phyloP scores from a whole-genome alignment of 495 filamentous ascomycete species.

The Podospora pseudopauciseta region DNA sequence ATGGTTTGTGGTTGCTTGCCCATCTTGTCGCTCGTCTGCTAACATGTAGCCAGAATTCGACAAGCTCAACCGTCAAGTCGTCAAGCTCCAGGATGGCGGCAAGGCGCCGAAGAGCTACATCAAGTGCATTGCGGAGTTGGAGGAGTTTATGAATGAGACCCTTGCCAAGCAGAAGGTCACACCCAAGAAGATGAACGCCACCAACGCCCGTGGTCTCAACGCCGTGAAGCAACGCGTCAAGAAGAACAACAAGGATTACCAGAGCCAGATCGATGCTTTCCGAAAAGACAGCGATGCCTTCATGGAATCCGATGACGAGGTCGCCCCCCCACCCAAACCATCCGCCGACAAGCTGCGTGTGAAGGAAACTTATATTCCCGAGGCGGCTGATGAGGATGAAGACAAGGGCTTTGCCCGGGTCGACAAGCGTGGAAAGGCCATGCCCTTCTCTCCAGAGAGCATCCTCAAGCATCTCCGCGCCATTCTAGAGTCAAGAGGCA shows the following conservation, averaged over 20 bases:
- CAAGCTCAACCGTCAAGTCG: conserved; percentile 87
- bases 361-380: conserved; percentile 19
- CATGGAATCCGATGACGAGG: conserved; percentile 81
- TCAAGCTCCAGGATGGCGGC: conserved; percentile 70
- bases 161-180: conserved; percentile 92
- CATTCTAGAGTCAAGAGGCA: conserved; percentile 91
- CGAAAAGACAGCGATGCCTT: conserved; percentile 76
- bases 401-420: conserved; percentile 86
- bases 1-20: conserved; percentile 55
- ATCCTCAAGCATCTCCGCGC: conserved; percentile 93
- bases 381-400: conserved; percentile 52
- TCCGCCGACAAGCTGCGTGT: conserved; percentile 41
- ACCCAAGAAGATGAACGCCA: conserved; percentile 98
- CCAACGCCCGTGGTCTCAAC: conserved; percentile 88
- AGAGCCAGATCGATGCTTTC: conserved; percentile 81
- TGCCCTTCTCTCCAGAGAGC: conserved; percentile 92
- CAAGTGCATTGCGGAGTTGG: conserved; percentile 87
- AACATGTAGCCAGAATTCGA: conserved; percentile 71
- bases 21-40: conserved; percentile 20
- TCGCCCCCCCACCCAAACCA: conserved; percentile 49
- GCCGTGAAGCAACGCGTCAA: conserved; percentile 94
- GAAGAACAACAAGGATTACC: conserved; percentile 96
- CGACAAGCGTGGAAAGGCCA: conserved; percentile 76
- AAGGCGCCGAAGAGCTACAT: conserved; percentile 85
- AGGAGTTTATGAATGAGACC: conserved; percentile 93